Conservation (phyloP, 805 yeast species). For the Maudiozyma serrabonitensis region DNA sequence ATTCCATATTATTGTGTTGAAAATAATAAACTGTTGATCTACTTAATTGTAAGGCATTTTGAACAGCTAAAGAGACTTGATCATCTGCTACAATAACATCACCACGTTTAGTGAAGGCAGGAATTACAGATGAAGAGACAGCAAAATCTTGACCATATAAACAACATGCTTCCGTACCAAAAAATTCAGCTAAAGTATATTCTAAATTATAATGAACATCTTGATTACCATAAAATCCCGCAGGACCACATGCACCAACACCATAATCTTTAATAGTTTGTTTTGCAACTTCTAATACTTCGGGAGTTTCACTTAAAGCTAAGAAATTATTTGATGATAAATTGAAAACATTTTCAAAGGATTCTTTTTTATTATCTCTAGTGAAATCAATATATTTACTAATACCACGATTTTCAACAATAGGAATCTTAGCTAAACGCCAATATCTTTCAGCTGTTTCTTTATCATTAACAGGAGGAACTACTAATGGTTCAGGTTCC, state of each 20-base stretch:
- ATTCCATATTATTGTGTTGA: conserved; percentile 82
- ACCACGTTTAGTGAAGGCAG: conserved; percentile 92
- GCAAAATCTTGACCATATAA: conserved; percentile 89
- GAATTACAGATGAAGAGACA: conserved; percentile 78
- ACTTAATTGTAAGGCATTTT: conserved; percentile 79
- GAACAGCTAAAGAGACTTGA: conserved; percentile 63
- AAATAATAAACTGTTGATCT: conserved; percentile 68
- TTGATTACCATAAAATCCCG: conserved; percentile 93
- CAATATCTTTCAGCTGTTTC: conserved; percentile 27
- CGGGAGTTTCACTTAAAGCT: conserved; percentile 42
- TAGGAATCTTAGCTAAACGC: conserved; percentile 57
- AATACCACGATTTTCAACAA: conserved; percentile 46
- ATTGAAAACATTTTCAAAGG: conserved; percentile 40
- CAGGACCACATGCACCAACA: conserved; percentile 98
- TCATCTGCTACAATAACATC: conserved; percentile 85
- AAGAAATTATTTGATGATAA: conserved; percentile 66
- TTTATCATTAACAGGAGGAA: conserved; percentile 8
- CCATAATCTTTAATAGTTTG: conserved; percentile 60
- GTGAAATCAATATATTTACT: conserved; percentile 21
- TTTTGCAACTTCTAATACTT: conserved; percentile 44
- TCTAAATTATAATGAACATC: conserved; percentile 80
- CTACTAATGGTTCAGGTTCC: conserved; percentile 80
- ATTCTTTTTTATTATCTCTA: conserved; percentile 24
- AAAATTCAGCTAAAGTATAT: conserved; percentile 60
- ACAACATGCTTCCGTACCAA: conserved; percentile 70